Evolutionary conservation across 2,329 filamentous ascomycete species (phyloP).

Genomic region (Didymosphaeria variabile): DNA sequence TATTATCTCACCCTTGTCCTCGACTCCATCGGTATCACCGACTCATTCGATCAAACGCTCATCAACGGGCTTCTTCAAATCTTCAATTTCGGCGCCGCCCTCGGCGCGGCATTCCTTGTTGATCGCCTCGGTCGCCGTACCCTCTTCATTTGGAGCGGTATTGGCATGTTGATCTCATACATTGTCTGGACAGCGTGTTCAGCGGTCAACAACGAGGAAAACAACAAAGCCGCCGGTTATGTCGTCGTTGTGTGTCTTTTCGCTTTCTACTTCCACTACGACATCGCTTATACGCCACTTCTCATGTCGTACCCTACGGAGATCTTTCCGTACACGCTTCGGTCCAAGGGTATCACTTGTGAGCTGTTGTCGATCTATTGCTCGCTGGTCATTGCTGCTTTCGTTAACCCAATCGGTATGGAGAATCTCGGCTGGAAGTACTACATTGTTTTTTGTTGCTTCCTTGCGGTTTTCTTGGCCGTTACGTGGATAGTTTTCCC

Average conservation of each 20-base stretch:
- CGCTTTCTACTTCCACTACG: conserved; percentile 19
- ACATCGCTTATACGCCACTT: conserved; percentile 46
- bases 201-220: conserved; percentile 27
- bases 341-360: conserved; percentile 33
- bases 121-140: conserved; percentile 54
- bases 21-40: conserved; percentile 48
- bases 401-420: conserved; percentile 27
- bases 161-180: conserved; percentile 55
- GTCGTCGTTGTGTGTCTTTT: conserved; percentile 21
- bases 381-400: conserved; percentile 56
- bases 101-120: conserved; percentile 26
- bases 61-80: conserved; percentile 53
- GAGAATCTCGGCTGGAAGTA: conserved; percentile 19
- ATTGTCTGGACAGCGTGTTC: conserved; percentile 54
- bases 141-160: conserved; percentile 53
- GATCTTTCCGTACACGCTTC: conserved; percentile 42
- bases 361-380: conserved; percentile 52
- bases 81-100: conserved; percentile 37
- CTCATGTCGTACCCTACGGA: conserved; percentile 40
- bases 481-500: conserved; percentile 65
- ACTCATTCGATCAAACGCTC: conserved; percentile 41
- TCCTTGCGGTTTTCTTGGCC: conserved; percentile 61
- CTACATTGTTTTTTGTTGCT: conserved; percentile 57
- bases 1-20: conserved; percentile 50
- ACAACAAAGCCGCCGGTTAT: conserved; percentile 11